Evolutionary conservation across 495 filamentous ascomycete genomes (phyloP).

Genomic region (Penicillium egyptiacum): DNA sequence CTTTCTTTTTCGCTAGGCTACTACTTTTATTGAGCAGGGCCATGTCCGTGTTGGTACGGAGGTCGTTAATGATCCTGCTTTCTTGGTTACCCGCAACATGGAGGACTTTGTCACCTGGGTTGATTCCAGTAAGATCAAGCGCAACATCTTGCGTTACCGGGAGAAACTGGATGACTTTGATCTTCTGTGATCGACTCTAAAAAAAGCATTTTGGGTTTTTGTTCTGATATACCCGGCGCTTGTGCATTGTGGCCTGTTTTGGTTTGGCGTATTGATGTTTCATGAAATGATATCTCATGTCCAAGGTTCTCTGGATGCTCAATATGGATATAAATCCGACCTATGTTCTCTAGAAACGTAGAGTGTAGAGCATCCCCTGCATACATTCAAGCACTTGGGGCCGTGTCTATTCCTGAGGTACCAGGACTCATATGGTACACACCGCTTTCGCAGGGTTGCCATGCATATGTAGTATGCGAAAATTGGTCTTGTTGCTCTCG

Average conservation of each 20-base stretch:
- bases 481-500: background rate
- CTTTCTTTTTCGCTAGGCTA: slow-evolving; percentile 46
- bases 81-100: slow-evolving; percentile 64
- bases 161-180: slow-evolving; percentile 98
- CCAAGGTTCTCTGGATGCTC: background rate
- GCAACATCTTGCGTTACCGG: slow-evolving; percentile 87
- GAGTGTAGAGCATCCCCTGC: background rate
- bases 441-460: background rate
- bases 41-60: slow-evolving; percentile 93
- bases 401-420: background rate
- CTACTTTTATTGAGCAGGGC: slow-evolving; percentile 89
- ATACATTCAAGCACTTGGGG: background rate
- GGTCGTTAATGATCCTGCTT: slow-evolving; percentile 76
- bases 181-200: slow-evolving; percentile 56
- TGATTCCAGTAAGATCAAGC: slow-evolving; percentile 94
- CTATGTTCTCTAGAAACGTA: background rate
- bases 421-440: background rate
- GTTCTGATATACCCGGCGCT: slow-evolving; percentile 34
- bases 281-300: slow-evolving; percentile 8
- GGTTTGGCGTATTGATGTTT: slow-evolving; percentile 22
- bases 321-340: background rate
- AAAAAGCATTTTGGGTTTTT: slow-evolving; percentile 29
- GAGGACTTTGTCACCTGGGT: slow-evolving; percentile 99
- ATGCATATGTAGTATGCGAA: background rate
- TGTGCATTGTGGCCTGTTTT: slow-evolving; percentile 20